Base-by-base conservation (phyloP, 2,329 filamentous ascomycete genomes). In the Dothistroma pini region DNA sequence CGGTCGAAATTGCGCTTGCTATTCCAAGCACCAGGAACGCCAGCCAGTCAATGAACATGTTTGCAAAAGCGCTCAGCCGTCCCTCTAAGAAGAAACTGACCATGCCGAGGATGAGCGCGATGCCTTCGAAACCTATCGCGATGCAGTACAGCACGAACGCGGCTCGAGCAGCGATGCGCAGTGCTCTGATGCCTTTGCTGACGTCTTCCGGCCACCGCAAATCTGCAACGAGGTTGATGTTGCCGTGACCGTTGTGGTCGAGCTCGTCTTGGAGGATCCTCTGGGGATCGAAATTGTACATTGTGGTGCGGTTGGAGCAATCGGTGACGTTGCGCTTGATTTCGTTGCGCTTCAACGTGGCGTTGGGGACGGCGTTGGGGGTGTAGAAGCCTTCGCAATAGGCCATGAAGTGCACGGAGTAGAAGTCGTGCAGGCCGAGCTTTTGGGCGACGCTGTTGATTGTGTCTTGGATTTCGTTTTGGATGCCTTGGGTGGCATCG, bases 1-100 rank as follows among this genome's bases (percentile, higher is more conserved):
- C 87, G 0, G 84, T 89, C 29, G 86, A 84, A 25, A 93, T 88
- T 67, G 91, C 91, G 21, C 89, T 93, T 53, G 89, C 86, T 56
- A 87, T 86, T 3, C 89, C 89, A 68, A 89, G 81, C 12, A 86
- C 76, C 7, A 85, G 47, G 63, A 86, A 84, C 0, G 81, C 80
- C n/a, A 85, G 68, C 48, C 77, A 69, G 19, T 81, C 74, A 9
- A 86, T 67, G 7, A 79, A 66, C 53, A 83, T 75, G 67, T 86
- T 85, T 51, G 81, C 66, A 21, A 80, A 74, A 2, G 81, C 78
- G n/a, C 78, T 74, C 21, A 83, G 66, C 0, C 78, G 71, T 1
- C 79, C 80, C 1, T 74, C 71, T 12, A 74, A 63, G 64, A 85
- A 77, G 56, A 84, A 62, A 1, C 78, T 77, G 35, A 77, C 63